phyloP scores from a whole-genome alignment of 768 basidiomycete species.

The Trametes meyenii region DNA sequence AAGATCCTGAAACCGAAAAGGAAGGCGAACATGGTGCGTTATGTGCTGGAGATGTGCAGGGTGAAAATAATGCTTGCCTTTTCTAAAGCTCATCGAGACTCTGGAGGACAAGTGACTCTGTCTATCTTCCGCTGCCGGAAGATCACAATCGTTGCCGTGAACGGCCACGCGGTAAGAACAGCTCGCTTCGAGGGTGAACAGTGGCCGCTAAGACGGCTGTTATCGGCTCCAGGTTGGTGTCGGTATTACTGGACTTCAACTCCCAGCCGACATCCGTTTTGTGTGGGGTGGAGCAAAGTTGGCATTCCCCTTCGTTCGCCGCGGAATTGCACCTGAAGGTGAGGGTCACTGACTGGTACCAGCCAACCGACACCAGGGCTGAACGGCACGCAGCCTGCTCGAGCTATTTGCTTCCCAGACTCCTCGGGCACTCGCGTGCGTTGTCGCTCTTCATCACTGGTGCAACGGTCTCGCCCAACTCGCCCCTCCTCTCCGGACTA shows the following conservation, averaged over 20 bases:
- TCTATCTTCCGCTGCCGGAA: conserved; percentile 57
- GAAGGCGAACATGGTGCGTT: conserved; percentile 51
- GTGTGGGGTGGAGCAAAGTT: conserved; percentile 54
- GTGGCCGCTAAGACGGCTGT: too few relatives aligned
- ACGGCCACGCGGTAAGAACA: conserved; percentile 47
- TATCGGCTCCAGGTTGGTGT: conserved; percentile 44
- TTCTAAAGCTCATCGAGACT: conserved; percentile 48
- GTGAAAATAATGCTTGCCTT: too few relatives aligned
- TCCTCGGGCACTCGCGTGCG: conserved; percentile 55
- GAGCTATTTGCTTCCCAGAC: conserved; percentile 55
- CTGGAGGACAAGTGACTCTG: conserved; percentile 49
- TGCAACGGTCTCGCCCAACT: conserved; percentile 45
- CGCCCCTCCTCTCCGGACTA: conserved; percentile 45
- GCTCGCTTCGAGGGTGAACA: conserved; percentile 5
- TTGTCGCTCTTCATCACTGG: conserved; percentile 54
- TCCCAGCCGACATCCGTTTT: conserved; percentile 56
- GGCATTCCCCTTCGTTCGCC: conserved; percentile 51
- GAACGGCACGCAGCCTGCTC: conserved; percentile 36
- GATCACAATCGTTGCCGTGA: conserved; percentile 53
- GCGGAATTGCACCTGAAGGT: conserved; percentile 55
- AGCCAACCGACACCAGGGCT: background rate
- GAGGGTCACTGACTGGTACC: background rate
- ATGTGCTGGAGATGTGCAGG: too few relatives aligned
- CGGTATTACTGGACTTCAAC: conserved; percentile 52
- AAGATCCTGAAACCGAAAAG: conserved; percentile 41